Conservation (phyloP, 2,329 filamentous ascomycete genomes). For the Fusarium sp. region DNA sequence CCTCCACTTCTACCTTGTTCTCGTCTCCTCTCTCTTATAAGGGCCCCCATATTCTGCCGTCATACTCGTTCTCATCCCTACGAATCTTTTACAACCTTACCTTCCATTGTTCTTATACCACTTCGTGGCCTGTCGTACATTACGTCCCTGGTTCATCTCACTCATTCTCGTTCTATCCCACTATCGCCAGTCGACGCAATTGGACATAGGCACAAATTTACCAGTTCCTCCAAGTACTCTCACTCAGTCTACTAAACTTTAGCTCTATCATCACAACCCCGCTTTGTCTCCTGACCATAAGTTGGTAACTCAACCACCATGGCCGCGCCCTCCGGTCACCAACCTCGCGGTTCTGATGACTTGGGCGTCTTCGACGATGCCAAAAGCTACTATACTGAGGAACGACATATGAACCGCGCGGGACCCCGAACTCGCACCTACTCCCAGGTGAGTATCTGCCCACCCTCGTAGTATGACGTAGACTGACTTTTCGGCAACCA, state of each 20-base stretch:
- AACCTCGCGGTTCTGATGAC: conserved; percentile 55
- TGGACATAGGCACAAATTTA: conserved; percentile 16
- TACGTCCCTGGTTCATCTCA: conserved; percentile 17
- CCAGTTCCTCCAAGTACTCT: background rate
- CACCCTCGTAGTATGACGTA: background rate
- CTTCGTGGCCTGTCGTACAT: conserved; percentile 29
- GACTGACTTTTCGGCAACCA: conserved; percentile 49
- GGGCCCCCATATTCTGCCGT: conserved; percentile 34
- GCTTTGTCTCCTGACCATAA: conserved; percentile 14
- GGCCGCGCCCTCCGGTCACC: conserved; percentile 45
- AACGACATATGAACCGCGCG: conserved; percentile 62
- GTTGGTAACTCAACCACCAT: conserved; percentile 33
- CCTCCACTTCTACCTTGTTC: conserved; percentile 32
- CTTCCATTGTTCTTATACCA: conserved; percentile 26
- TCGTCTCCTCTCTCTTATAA: conserved; percentile 26
- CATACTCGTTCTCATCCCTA: conserved; percentile 32
- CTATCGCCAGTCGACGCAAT: conserved; percentile 22
- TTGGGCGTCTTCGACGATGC: conserved; percentile 66
- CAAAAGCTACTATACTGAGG: conserved; percentile 67
- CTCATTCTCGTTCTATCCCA: conserved; percentile 1
- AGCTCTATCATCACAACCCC: conserved; percentile 3
- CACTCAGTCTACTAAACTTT: background rate
- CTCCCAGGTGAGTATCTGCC: conserved; percentile 58
- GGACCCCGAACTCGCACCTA: conserved; percentile 66
- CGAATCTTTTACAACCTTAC: conserved; percentile 22